A percentile compares a stretch with the other conserved stretches of the same genome.
phyloP scores from a whole-genome alignment of 768 basidiomycete species.

The Pulveroboletus ravenelii region DNA sequence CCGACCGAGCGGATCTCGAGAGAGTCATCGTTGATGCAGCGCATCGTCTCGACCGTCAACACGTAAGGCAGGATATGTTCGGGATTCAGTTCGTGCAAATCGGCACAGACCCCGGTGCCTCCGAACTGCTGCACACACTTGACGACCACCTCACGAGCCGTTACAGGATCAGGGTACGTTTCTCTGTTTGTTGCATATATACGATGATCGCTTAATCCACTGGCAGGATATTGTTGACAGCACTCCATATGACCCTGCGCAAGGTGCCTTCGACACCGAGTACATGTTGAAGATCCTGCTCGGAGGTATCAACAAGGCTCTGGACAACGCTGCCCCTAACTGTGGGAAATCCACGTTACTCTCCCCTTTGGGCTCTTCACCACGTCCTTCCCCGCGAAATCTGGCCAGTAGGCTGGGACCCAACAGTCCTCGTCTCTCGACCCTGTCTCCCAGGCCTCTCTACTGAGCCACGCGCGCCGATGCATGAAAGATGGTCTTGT shows the following conservation, averaged over 20 bases:
- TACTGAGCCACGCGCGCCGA: conserved; percentile 2
- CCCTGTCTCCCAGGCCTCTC: conserved; percentile 4
- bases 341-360: conserved; percentile 6
- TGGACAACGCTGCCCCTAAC: conserved; percentile 12
- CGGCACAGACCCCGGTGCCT: conserved; percentile 34
- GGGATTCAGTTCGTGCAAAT: conserved; percentile 48
- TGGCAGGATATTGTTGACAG: conserved; percentile 45
- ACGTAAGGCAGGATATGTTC: conserved; percentile 34
- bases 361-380: neutral
- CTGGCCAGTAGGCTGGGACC: conserved; percentile 6
- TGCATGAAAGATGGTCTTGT: neutral
- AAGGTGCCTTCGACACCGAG: conserved; percentile 30
- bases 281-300: conserved; percentile 35
- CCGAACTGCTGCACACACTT: conserved; percentile 36
- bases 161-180: conserved; percentile 30
- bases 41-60: conserved; percentile 35
- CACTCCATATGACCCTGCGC: conserved; percentile 33
- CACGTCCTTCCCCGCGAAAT: conserved; percentile 8
- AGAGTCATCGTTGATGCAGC: conserved; percentile 34
- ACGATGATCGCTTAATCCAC: neutral
- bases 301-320: conserved; percentile 20
- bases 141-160: conserved; percentile 34
- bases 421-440: conserved; percentile 12
- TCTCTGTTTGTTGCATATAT: neutral
- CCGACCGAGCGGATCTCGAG: conserved; percentile 25